A percentile compares a stretch with the other conserved stretches of the same genome.
Conservation (phyloP, 1,139 yeast genomes). For the Geotrichum carabidarum region DNA sequence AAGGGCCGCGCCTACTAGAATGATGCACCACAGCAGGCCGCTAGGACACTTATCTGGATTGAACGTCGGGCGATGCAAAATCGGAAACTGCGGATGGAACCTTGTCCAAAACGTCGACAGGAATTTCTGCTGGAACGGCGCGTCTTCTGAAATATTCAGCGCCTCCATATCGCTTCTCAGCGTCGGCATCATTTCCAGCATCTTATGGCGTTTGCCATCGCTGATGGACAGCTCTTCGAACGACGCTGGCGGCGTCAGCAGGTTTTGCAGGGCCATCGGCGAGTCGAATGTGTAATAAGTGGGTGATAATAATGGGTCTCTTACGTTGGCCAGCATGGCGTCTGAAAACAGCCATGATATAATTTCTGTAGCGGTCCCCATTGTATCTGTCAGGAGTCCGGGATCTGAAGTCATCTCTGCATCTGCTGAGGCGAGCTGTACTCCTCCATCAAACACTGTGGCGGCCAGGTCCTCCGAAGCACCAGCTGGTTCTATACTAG, state of each 20-base stretch:
- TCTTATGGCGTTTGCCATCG: conserved; percentile 21
- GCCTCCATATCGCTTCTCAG: conserved; percentile 3
- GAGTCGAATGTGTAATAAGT: conserved; percentile 31
- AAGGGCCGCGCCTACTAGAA: conserved; percentile 50
- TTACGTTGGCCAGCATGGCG: conserved; percentile 31
- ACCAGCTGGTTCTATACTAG: too few relatives aligned
- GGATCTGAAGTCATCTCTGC: not conserved
- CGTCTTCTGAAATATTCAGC: conserved; percentile 3
- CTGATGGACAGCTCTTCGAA: conserved; percentile 17
- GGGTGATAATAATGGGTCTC: conserved; percentile 33
- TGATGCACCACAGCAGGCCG: conserved; percentile 51
- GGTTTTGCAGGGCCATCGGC: conserved; percentile 39
- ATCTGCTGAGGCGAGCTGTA: not conserved
- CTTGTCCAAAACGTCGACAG: conserved; percentile 47
- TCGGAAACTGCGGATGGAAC: conserved; percentile 59
- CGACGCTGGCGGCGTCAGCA: conserved; percentile 37
- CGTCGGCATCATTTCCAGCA: conserved; percentile 18
- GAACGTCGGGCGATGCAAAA: conserved; percentile 61
- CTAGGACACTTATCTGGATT: conserved; percentile 50
- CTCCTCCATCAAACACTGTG: not conserved
- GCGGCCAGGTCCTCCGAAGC: too few relatives aligned
- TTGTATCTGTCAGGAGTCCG: not conserved
- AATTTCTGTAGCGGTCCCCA: conserved; percentile 23
- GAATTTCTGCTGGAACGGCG: conserved; percentile 24
- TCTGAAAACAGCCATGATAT: conserved; percentile 40